A percentile compares a stretch with the other conserved stretches of the same genome.
These are phyloP conservation scores for Solanum habrochaites DNA, from an alignment of 257 asterid genomes.

Conservation along the genomic window DNA sequence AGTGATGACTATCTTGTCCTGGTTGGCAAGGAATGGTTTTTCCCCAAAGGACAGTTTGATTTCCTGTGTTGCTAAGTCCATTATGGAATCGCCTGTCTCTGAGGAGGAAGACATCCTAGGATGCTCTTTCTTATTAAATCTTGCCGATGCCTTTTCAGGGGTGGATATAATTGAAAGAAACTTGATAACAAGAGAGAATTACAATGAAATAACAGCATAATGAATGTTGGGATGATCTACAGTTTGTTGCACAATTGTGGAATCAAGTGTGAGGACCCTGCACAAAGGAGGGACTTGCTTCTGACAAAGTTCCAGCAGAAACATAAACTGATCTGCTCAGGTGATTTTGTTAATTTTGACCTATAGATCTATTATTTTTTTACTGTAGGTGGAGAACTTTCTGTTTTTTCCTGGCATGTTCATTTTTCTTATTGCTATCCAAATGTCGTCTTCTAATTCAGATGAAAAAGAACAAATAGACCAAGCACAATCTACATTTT, in stretches of 20 bases:
- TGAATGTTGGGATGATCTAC: slow-evolving; percentile 87
- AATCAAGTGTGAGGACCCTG: slow-evolving; percentile 55
- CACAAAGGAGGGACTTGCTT: slow-evolving; percentile 76
- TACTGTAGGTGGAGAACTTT: not conserved
- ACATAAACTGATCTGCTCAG: slow-evolving; percentile 53
- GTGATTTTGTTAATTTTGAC: slow-evolving; percentile 24
- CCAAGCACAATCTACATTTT: slow-evolving; percentile 84
- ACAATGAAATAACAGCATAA: slow-evolving; percentile 72
- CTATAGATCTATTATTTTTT: not conserved
- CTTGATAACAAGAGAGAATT: slow-evolving; percentile 51
- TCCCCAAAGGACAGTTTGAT: slow-evolving; percentile 71
- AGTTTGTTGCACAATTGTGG: slow-evolving; percentile 76
- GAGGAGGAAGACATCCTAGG: slow-evolving; percentile 78
- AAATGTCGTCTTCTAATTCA: slow-evolving; percentile 12
- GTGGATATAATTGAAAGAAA: slow-evolving; percentile 81
- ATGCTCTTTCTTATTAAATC: slow-evolving; percentile 77
- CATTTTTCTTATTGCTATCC: slow-evolving; percentile 4
- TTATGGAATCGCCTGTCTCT: slow-evolving; percentile 79
- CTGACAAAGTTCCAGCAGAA: slow-evolving; percentile 54
- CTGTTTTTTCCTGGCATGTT: not conserved
- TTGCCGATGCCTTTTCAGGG: slow-evolving; percentile 45
- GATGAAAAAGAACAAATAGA: slow-evolving; percentile 69
- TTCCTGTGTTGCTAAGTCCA: slow-evolving; percentile 66
- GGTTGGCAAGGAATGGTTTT: slow-evolving; percentile 76
- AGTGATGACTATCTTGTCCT: slow-evolving; percentile 54